Evolutionary conservation across 23 red algal genomes (phyloP), one percentile per base, ranked within the genome.

Genomic region (Gracilaria caudata): DNA sequence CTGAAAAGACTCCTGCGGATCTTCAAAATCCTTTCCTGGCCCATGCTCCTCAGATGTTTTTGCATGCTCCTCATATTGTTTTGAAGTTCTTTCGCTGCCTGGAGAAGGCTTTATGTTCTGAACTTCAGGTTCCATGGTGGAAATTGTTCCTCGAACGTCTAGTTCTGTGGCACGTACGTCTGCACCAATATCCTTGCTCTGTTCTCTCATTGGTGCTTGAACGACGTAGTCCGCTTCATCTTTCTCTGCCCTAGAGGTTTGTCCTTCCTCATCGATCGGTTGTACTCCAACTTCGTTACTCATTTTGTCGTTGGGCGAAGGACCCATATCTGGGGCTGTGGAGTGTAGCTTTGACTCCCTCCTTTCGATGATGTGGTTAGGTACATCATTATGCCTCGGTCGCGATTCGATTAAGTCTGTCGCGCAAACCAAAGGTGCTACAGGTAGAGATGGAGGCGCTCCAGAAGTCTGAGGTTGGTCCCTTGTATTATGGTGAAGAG

Each of bases 11-110:
- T 75, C 70, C 24, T 26, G 40, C 28, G 70, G 39, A 36, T 49
- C 70, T 38, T 75, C 70, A 47, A 75, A 75, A 6, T 75, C 70
- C 40, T 75, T 75, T 26, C 43, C 70, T 0, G 70, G 0, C 19
- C 29, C 61, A 26, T 43, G 47, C 40, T 75, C 70, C 40, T 46
- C 39, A 46, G 70, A 28, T 75, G 3, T 3, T 11, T 75, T 75
- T 49, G 39, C 33, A 7, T 75, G 37, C 4, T 75, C 70, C 28
- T 47, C 70, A 19, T 30, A 43, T 14, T 75, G 70, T 29, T 49
- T 75, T 47, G 40, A 8, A 26, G 37, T 75, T 47, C 70, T 45
- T 75, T 49, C 43, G 25, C 38, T 46, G 25, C 40, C 33, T 46
- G 39, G 37, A 23, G 37, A 43, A 43, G 38, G 21, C 37, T 46